These are phyloP conservation scores for Fennellomyces sp. DNA, from an alignment of 371 early-diverging fungal species.

Conservation along the genomic window DNA sequence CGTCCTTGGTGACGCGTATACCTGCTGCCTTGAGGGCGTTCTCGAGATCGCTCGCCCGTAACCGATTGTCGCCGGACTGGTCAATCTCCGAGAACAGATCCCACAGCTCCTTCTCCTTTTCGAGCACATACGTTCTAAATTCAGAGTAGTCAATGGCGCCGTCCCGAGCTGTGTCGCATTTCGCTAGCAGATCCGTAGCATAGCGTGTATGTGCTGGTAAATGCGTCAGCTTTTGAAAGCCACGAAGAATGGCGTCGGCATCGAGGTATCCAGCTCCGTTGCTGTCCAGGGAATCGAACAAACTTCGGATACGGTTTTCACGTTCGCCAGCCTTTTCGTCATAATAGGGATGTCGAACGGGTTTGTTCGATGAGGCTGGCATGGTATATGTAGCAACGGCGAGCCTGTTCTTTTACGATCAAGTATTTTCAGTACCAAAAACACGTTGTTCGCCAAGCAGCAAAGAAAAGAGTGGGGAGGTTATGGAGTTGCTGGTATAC, in stretches of 20 bases:
- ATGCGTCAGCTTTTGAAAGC: slow-evolving; percentile 49
- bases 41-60: slow-evolving; percentile 63
- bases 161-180: slow-evolving; percentile 64
- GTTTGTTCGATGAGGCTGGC: not conserved
- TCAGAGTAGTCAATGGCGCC: slow-evolving; percentile 70
- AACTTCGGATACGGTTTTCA: slow-evolving; percentile 44
- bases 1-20: slow-evolving; percentile 64
- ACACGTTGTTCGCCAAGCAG: no score
- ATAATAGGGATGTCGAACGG: slow-evolving; percentile 38
- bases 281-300: slow-evolving; percentile 51
- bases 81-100: slow-evolving; percentile 71
- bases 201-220: slow-evolving; percentile 54
- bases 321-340: slow-evolving; percentile 52
- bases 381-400: not conserved
- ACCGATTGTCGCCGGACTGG: slow-evolving; percentile 58
- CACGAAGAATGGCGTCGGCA: slow-evolving; percentile 50
- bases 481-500: not conserved
- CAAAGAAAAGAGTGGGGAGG: slow-evolving; percentile 1
- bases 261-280: slow-evolving; percentile 48
- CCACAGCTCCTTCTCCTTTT: slow-evolving; percentile 73
- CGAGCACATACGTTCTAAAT: slow-evolving; percentile 70
- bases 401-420: no score
- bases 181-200: slow-evolving; percentile 54
- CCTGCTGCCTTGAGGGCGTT: slow-evolving; percentile 62
- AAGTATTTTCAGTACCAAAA: no score